Percentiles rank a stretch among this genome's conserved stretches.
Evolutionary conservation across 495 filamentous ascomycete genomes (phyloP).

Genomic region (Bathelium albidoporum): DNA sequence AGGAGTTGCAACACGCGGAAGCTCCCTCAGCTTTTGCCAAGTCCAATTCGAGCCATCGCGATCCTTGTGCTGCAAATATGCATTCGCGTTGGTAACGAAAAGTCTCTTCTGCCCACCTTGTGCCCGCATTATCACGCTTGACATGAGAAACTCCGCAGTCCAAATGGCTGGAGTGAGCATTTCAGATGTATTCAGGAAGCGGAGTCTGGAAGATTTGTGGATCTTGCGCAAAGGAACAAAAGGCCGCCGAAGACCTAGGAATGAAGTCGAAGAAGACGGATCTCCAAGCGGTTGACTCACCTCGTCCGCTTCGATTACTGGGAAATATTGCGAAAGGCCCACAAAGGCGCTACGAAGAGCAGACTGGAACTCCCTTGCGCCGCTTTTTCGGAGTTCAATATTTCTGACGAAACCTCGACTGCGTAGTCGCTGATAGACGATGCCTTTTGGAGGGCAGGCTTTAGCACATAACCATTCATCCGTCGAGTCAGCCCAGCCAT

Average conservation of each 20-base stretch:
- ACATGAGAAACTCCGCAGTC: slow-evolving; percentile 54
- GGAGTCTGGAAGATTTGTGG: slow-evolving; percentile 54
- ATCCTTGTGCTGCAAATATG: slow-evolving; percentile 47
- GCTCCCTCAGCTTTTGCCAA: slow-evolving; percentile 49
- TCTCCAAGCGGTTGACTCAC: slow-evolving; percentile 4
- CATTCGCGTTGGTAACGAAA: slow-evolving; percentile 55
- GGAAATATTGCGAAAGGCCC: slow-evolving; percentile 30
- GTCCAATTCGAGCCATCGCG: slow-evolving; percentile 44
- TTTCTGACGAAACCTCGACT: slow-evolving; percentile 57
- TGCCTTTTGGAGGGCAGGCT: slow-evolving; percentile 44
- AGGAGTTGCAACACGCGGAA: slow-evolving; percentile 42
- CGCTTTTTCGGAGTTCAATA: slow-evolving; percentile 44
- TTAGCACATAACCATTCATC: slow-evolving; percentile 46
- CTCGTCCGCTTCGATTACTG: background rate
- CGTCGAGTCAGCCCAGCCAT: slow-evolving; percentile 30
- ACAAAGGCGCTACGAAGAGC: slow-evolving; percentile 50
- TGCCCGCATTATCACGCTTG: slow-evolving; percentile 53
- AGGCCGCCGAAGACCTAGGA: slow-evolving; percentile 36
- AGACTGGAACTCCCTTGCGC: slow-evolving; percentile 49
- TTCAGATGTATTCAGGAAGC: slow-evolving; percentile 53
- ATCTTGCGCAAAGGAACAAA: slow-evolving; percentile 64
- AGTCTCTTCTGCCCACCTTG: slow-evolving; percentile 44
- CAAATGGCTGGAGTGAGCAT: slow-evolving; percentile 57
- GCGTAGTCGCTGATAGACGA: slow-evolving; percentile 49
- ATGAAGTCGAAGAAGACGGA: slow-evolving; percentile 6